Evolutionary conservation across 495 filamentous ascomycete genomes (phyloP).

Genomic region (Hypoxylon lienhwacheense): DNA sequence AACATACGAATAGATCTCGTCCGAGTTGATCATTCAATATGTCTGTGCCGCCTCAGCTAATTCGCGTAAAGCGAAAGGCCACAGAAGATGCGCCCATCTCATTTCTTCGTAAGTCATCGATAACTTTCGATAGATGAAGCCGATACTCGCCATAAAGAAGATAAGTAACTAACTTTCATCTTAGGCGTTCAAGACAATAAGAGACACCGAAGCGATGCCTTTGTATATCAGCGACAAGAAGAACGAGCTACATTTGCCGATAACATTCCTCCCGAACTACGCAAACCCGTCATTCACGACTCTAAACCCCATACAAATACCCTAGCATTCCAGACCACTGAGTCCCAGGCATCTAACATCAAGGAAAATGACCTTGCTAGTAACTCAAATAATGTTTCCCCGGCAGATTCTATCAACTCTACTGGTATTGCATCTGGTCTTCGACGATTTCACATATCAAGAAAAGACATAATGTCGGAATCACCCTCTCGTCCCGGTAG

Average conservation of each 20-base stretch:
- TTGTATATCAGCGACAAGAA: slow-evolving; percentile 49
- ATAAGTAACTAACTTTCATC: slow-evolving; percentile 22
- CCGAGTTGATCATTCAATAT: slow-evolving; percentile 29
- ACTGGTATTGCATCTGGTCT: slow-evolving; percentile 24
- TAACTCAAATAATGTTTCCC: background rate
- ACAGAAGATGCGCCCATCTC: slow-evolving; percentile 55
- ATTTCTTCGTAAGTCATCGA: slow-evolving; percentile 51
- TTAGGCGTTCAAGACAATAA: slow-evolving; percentile 43
- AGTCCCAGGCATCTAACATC: slow-evolving; percentile 9
- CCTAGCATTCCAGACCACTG: slow-evolving; percentile 26
- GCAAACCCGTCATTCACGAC: slow-evolving; percentile 34
- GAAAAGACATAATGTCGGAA: slow-evolving; percentile 37
- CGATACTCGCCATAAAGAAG: slow-evolving; percentile 18
- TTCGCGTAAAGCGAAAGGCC: slow-evolving; percentile 59
- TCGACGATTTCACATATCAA: slow-evolving; percentile 55
- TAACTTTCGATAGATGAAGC: background rate
- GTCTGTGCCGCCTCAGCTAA: slow-evolving; percentile 54
- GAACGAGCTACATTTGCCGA: slow-evolving; percentile 20
- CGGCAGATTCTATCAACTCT: background rate
- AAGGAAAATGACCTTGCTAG: slow-evolving; percentile 4
- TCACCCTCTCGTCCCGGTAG: slow-evolving; percentile 25
- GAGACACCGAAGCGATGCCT: slow-evolving; percentile 45
- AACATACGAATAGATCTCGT: background rate
- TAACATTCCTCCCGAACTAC: slow-evolving; percentile 20
- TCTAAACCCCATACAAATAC: slow-evolving; percentile 18